phyloP scores from a whole-genome alignment of 1,284 basidiomycete genomes.

The Ceratobasidium sp. region DNA sequence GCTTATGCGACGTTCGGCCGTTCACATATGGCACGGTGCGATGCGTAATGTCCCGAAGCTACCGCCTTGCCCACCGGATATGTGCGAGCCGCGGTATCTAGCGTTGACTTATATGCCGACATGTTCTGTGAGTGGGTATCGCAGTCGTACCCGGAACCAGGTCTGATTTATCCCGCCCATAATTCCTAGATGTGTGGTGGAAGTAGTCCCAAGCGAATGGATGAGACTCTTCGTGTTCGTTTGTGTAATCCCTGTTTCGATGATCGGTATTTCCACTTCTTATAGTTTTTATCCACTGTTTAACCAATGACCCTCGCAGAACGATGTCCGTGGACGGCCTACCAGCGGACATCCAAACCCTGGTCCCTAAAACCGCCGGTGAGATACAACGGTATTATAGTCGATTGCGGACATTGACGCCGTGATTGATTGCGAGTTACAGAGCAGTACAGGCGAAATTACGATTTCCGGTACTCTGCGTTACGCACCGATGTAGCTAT shows the following conservation, averaged over 20 bases:
- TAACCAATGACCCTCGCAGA: neutral
- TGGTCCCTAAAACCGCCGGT: conserved; percentile 1
- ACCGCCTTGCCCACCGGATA: conserved; percentile 46
- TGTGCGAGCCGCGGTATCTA: conserved; percentile 47
- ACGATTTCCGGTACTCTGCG: neutral
- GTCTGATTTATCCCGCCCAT: neutral
- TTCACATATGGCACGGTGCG: conserved; percentile 44
- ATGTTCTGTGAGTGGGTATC: neutral
- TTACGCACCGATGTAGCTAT: neutral
- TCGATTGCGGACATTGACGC: neutral
- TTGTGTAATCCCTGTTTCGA: neutral
- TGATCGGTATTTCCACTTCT: neutral
- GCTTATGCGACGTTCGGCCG: conserved; percentile 42
- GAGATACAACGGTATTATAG: neutral
- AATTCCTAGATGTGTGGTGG: neutral
- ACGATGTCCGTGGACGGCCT: neutral
- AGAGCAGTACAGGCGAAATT: neutral
- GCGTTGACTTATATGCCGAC: conserved; percentile 45
- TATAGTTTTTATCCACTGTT: neutral
- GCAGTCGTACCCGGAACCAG: neutral
- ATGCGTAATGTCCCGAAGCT: conserved; percentile 27
- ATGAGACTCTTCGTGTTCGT: neutral
- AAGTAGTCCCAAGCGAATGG: neutral
- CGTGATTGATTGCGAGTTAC: neutral
- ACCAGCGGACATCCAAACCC: neutral